phyloP scores from a whole-genome alignment of 257 asterid species.

The Solanum neorickii region DNA sequence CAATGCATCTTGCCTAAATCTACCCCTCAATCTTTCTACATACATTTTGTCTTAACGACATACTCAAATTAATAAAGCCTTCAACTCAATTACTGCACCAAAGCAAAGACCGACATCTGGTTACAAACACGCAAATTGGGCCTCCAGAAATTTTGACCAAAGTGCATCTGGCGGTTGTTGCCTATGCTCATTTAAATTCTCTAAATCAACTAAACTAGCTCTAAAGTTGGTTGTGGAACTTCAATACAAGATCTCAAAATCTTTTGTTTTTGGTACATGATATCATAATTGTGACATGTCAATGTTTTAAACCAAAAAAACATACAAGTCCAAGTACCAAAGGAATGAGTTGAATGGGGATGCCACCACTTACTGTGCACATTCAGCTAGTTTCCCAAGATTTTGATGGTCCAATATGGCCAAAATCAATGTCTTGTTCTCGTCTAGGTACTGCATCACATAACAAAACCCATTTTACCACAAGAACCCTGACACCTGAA shows the following conservation, averaged over 20 bases:
- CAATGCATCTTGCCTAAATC: not conserved
- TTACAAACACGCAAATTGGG: not conserved
- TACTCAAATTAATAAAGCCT: not conserved
- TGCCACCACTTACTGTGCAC: conserved; percentile 71
- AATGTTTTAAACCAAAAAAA: not conserved
- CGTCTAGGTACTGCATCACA: conserved; percentile 76
- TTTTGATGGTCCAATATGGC: conserved; percentile 92
- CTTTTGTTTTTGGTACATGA: not conserved
- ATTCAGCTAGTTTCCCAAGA: conserved; percentile 92
- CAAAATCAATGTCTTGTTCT: conserved; percentile 86
- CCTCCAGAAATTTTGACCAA: not conserved
- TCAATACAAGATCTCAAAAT: not conserved
- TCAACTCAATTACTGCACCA: not conserved
- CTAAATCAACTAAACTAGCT: not conserved
- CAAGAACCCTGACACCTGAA: not conserved
- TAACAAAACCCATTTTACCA: conserved; percentile 1
- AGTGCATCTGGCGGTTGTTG: not conserved
- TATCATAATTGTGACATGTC: not conserved
- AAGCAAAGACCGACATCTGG: not conserved
- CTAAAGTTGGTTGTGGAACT: not conserved
- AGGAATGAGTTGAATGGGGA: not conserved
- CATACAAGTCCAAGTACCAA: not conserved
- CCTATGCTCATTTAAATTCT: not conserved
- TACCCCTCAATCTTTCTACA: not conserved
- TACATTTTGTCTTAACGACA: not conserved